phyloP scores from a whole-genome alignment of 345 rosid species.

The Syzygium jambos region DNA sequence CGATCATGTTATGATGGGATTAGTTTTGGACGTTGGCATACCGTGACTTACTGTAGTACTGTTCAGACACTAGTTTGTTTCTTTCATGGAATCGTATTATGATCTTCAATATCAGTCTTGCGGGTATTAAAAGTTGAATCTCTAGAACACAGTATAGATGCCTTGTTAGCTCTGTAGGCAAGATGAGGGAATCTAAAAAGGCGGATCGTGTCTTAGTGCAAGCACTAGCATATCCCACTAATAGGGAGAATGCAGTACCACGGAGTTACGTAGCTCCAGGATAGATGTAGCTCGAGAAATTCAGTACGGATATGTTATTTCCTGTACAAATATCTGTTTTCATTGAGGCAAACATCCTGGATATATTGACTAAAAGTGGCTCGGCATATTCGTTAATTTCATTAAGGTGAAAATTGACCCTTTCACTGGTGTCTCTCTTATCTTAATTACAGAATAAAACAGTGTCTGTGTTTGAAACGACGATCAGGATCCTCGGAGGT shows the following conservation, averaged over 20 bases:
- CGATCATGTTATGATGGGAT: neutral
- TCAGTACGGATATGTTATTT: neutral
- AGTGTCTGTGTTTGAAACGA: slow-evolving; percentile 88
- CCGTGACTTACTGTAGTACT: neutral
- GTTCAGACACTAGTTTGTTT: neutral
- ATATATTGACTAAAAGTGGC: neutral
- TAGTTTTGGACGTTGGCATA: neutral
- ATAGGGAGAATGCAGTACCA: neutral
- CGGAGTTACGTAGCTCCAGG: neutral
- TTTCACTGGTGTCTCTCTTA: neutral
- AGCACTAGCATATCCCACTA: neutral
- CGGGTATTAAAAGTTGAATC: neutral
- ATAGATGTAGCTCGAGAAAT: neutral
- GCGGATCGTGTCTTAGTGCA: neutral
- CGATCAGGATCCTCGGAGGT: slow-evolving; percentile 92
- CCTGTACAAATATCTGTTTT: neutral
- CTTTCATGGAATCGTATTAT: neutral
- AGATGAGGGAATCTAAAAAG: neutral
- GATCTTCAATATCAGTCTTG: neutral
- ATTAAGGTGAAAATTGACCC: neutral
- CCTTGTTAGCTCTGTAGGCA: neutral
- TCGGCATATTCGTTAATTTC: neutral
- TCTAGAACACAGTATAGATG: neutral
- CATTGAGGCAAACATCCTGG: neutral
- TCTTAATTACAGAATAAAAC: slow-evolving; percentile 75